Percentiles rank a stretch among this genome's conserved stretches.
Evolutionary conservation across 805 yeast species (phyloP).

Genomic region (Cyberlindnera galapagoensis): DNA sequence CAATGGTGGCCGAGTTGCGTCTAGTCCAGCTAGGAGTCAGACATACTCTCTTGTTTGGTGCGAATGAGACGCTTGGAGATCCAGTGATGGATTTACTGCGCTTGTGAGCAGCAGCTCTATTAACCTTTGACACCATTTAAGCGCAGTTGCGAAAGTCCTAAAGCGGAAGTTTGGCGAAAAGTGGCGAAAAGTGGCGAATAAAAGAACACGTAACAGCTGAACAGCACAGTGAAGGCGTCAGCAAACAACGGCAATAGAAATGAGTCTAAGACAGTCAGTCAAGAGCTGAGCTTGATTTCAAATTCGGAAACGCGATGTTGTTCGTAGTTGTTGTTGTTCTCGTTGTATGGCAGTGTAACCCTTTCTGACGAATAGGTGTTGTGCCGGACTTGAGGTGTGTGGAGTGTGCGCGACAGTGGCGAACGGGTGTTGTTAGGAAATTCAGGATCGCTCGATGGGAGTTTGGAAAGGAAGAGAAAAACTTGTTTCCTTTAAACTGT

Average conservation of each 20-base stretch:
- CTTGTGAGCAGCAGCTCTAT: constrained; percentile 9
- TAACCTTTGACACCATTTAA: constrained; percentile 5
- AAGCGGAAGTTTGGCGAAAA: constrained; percentile 2
- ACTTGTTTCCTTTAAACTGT: too few species aligned
- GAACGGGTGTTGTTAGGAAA: too few species aligned
- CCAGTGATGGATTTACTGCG: constrained; percentile 18
- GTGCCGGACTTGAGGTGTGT: too few species aligned
- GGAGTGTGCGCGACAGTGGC: too few species aligned
- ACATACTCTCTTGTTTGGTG: constrained; percentile 20
- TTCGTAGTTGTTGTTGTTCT: not conserved
- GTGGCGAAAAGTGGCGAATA: constrained; percentile 4
- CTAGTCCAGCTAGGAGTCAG: constrained; percentile 15
- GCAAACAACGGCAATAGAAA: constrained; percentile 4
- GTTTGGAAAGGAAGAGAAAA: too few species aligned
- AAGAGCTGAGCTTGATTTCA: not conserved
- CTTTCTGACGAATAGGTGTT: too few species aligned
- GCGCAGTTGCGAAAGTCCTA: constrained; percentile 4
- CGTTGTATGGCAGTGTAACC: too few species aligned
- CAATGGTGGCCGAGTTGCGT: constrained; percentile 16
- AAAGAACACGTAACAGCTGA: constrained; percentile 19
- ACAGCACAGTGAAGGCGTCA: constrained; percentile 28
- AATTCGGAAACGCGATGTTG: not conserved
- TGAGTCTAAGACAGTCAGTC: not conserved
- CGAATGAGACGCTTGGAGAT: constrained; percentile 12
- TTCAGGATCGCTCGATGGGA: too few species aligned